Percentiles rank a stretch among this genome's conserved stretches.
Evolutionary conservation across 768 basidiomycete species (phyloP).

Genomic region (Lactarius hengduanensis): DNA sequence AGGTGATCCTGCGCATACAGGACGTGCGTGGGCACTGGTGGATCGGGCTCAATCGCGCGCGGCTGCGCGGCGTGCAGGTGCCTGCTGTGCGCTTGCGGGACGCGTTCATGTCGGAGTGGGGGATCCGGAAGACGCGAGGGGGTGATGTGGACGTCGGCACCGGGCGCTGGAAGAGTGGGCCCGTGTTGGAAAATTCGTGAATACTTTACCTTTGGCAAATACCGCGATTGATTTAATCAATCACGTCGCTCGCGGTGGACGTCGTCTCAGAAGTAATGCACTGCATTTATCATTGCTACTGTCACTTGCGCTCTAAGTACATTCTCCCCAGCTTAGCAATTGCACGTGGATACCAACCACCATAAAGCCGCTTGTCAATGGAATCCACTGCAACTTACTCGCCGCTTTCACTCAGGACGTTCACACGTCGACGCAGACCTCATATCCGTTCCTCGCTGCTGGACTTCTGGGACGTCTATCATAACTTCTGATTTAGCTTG

Average conservation of each 20-base stretch:
- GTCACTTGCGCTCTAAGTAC: not conserved
- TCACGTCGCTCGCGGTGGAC: not conserved
- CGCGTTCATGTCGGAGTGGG: slow-evolving; percentile 22
- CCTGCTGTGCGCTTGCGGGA: slow-evolving; percentile 21
- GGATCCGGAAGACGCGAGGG: slow-evolving; percentile 14
- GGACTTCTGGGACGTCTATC: not conserved
- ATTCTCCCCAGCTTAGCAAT: not conserved
- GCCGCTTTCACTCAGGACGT: not conserved
- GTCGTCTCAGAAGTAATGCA: not conserved
- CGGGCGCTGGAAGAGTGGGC: slow-evolving; percentile 26
- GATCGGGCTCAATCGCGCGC: slow-evolving; percentile 23
- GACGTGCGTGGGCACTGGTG: slow-evolving; percentile 30
- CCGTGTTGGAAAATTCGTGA: slow-evolving; percentile 16
- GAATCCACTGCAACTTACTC: not conserved
- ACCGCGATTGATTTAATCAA: not conserved
- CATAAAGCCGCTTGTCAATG: slow-evolving; percentile 9
- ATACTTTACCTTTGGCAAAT: not conserved
- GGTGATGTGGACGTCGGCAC: not conserved
- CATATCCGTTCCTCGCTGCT: not conserved
- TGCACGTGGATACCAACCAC: slow-evolving; percentile 6
- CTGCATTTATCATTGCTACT: not conserved
- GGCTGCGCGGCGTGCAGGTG: slow-evolving; percentile 17
- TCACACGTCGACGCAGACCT: slow-evolving; percentile 1
- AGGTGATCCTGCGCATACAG: slow-evolving; percentile 26
- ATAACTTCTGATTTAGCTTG: not conserved